Evolutionary conservation across 2,329 filamentous ascomycete species (phyloP).

Genomic region (Cladosporium austrohemisphaericum): DNA sequence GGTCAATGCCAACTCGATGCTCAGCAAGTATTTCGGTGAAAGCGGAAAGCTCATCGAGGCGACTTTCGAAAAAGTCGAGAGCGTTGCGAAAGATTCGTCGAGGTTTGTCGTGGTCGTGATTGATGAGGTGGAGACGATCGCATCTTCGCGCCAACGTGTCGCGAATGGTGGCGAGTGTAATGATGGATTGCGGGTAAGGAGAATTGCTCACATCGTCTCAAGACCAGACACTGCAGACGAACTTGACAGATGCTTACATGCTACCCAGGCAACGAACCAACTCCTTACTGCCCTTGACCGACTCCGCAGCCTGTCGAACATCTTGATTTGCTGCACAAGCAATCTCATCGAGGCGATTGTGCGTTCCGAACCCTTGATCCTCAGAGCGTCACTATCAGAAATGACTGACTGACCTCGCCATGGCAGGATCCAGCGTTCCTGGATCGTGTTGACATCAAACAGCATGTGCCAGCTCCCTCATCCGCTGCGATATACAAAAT

Average conservation of each 20-base stretch:
- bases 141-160: constrained; percentile 42
- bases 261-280: constrained; percentile 44
- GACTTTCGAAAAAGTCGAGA: constrained; percentile 41
- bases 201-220: too few species aligned
- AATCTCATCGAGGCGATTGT: constrained; percentile 45
- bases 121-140: constrained; percentile 50
- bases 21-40: constrained; percentile 49
- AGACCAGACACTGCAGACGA: background rate
- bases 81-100: constrained; percentile 37
- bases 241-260: background rate
- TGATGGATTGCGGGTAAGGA: constrained; percentile 42
- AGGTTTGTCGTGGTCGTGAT: constrained; percentile 46
- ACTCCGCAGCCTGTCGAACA: constrained; percentile 40
- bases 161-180: constrained; percentile 40
- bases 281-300: constrained; percentile 48
- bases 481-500: constrained; percentile 45
- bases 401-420: constrained; percentile 16
- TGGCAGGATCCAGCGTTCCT: constrained; percentile 44
- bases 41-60: constrained; percentile 42
- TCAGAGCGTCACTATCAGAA: background rate
- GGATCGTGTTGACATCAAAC: constrained; percentile 48
- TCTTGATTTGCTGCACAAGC: constrained; percentile 50
- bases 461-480: constrained; percentile 41
- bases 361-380: constrained; percentile 15
- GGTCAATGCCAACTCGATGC: constrained; percentile 43